These are phyloP conservation scores for Irpex lacteus DNA, from an alignment of 1,284 basidiomycete genomes.

Conservation along the genomic window DNA sequence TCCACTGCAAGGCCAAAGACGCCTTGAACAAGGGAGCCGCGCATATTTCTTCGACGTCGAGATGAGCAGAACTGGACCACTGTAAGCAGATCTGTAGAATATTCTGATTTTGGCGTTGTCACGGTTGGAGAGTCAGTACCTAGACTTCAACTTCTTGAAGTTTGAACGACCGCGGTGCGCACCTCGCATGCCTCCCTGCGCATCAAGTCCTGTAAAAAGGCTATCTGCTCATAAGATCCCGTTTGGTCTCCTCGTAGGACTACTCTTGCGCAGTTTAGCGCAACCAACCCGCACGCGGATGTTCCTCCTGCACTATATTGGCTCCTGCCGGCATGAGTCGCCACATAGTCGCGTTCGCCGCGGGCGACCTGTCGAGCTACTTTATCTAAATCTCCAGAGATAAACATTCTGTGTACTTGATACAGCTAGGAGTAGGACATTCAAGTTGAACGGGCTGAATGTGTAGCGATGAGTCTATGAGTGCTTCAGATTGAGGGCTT, in stretches of 20 bases:
- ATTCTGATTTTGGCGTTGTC: slow-evolving; percentile 13
- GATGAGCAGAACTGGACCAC: slow-evolving; percentile 51
- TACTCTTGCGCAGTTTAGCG: slow-evolving; percentile 57
- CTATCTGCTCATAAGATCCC: slow-evolving; percentile 20
- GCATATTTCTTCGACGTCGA: slow-evolving; percentile 50
- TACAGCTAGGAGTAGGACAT: too few species aligned
- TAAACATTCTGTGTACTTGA: too few species aligned
- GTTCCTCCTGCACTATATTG: slow-evolving; percentile 11
- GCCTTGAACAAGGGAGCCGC: slow-evolving; percentile 33
- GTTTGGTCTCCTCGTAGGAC: slow-evolving; percentile 36
- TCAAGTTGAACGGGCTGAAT: too few species aligned
- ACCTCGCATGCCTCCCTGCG: slow-evolving; percentile 39
- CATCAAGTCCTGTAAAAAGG: slow-evolving; percentile 27
- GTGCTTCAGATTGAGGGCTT: too few species aligned
- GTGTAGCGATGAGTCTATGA: too few species aligned
- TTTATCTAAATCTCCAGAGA: not conserved
- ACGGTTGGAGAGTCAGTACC: not conserved
- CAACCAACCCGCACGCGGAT: slow-evolving; percentile 44
- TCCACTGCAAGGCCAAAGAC: slow-evolving; percentile 35
- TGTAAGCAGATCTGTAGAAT: slow-evolving; percentile 20
- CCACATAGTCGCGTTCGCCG: slow-evolving; percentile 14
- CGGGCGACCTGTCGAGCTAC: not conserved
- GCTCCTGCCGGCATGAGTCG: slow-evolving; percentile 21
- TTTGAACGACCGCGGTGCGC: not conserved
- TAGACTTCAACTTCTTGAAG: not conserved